phyloP scores from a whole-genome alignment of 2,329 filamentous ascomycete genomes.

The Amylocarpus encephaloides region DNA sequence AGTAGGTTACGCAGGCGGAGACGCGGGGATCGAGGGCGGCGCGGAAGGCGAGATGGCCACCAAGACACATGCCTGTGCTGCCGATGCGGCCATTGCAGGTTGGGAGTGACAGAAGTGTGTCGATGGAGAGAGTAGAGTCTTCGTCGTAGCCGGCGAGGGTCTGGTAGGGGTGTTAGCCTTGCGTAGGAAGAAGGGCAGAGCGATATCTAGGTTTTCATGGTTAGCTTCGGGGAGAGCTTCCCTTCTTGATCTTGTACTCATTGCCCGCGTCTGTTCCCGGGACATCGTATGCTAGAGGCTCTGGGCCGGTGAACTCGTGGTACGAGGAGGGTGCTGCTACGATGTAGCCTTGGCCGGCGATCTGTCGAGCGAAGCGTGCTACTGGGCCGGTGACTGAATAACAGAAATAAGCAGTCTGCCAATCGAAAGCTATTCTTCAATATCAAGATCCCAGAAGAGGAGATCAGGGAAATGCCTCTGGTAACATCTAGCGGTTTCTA shows the following conservation, averaged over 20 bases:
- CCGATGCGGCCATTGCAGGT: constrained; percentile 80
- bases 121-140: constrained; percentile 62
- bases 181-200: no score
- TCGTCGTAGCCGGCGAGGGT: constrained; percentile 82
- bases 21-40: constrained; percentile 71
- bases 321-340: constrained; percentile 86
- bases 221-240: no score
- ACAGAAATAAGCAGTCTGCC: not conserved
- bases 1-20: constrained; percentile 75
- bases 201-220: no score
- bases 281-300: constrained; percentile 77
- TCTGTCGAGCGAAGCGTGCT: constrained; percentile 81
- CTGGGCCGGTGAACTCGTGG: constrained; percentile 85
- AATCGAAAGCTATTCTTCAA: not conserved
- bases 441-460: not conserved
- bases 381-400: constrained; percentile 78
- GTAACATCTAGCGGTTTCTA: no score
- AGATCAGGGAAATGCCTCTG: no score
- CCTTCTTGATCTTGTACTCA: constrained; percentile 76
- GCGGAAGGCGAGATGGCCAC: constrained; percentile 70
- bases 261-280: constrained; percentile 86
- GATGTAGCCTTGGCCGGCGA: constrained; percentile 88
- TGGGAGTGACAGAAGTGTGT: constrained; percentile 62
- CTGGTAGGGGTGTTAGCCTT: constrained; percentile 36
- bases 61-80: constrained; percentile 75